Conservation (phyloP, 176 grass and related monocot species). For the Guadua angustifolia region DNA sequence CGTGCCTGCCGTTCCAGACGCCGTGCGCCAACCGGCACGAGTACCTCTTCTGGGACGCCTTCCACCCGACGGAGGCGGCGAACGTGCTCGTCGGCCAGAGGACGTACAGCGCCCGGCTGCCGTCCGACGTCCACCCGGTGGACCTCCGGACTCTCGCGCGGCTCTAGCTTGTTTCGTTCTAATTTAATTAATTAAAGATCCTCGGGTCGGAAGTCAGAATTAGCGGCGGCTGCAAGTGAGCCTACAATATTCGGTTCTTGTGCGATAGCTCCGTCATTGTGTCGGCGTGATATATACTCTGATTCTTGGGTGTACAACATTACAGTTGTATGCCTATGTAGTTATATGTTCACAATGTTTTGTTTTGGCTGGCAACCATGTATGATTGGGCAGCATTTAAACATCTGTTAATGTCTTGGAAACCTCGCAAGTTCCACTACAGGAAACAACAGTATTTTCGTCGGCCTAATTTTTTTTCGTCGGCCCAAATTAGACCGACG, state of each 20-base stretch:
- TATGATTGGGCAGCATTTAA: background rate
- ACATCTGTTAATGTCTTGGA: background rate
- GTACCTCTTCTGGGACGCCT: slow-evolving; percentile 94
- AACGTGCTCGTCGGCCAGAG: slow-evolving; percentile 69
- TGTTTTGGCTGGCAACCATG: background rate
- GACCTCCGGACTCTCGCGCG: slow-evolving; percentile 59
- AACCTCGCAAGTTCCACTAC: background rate
- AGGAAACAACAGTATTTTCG: too few species aligned
- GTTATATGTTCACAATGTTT: background rate
- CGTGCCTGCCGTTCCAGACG: slow-evolving; percentile 83
- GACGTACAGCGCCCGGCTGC: slow-evolving; percentile 58
- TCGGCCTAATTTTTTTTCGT: too few species aligned
- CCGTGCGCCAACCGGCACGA: slow-evolving; percentile 63
- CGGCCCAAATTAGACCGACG: too few species aligned
- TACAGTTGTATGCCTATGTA: background rate
- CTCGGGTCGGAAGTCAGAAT: background rate
- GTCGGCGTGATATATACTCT: background rate
- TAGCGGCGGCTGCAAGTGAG: background rate
- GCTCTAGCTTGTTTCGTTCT: slow-evolving; percentile 34
- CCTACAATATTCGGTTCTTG: background rate
- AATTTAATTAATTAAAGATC: background rate
- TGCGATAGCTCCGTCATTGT: background rate
- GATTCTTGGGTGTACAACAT: background rate
- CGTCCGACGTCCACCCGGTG: slow-evolving; percentile 72
- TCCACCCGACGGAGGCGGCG: slow-evolving; percentile 88